A percentile compares a stretch with the other conserved stretches of the same genome.
These are phyloP conservation scores for Lipomyces sp. DNA, from an alignment of 805 yeast genomes.

Conservation along the genomic window DNA sequence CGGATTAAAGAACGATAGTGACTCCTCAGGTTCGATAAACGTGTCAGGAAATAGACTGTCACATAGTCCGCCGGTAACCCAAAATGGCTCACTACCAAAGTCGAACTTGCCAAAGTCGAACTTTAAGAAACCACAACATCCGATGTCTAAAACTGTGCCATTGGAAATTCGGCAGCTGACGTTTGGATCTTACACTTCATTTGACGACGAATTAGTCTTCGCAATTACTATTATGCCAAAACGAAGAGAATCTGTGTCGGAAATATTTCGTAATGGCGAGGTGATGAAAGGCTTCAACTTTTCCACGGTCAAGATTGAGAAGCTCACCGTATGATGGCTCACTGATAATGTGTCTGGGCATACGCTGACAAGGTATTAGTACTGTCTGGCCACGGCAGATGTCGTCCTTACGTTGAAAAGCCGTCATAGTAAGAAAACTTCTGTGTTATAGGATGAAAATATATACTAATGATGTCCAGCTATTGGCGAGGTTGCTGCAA, in stretches of 20 bases:
- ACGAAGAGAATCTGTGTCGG: conserved; percentile 19
- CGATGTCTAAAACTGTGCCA: conserved; percentile 5
- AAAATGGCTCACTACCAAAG: background rate
- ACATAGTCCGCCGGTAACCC: background rate
- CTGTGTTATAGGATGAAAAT: too few relatives aligned
- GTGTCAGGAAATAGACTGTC: background rate
- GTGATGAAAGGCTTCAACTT: conserved; percentile 17
- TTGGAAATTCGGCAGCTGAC: conserved; percentile 13
- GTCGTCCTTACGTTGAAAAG: conserved; percentile 22
- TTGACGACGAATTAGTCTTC: conserved; percentile 6
- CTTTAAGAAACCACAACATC: conserved; percentile 8
- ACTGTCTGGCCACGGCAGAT: conserved; percentile 20
- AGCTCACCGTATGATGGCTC: conserved; percentile 11
- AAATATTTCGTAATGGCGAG: conserved; percentile 4
- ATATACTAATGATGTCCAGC: background rate
- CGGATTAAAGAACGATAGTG: background rate
- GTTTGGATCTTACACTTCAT: conserved; percentile 16
- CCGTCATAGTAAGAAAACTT: conserved; percentile 17
- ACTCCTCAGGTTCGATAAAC: background rate
- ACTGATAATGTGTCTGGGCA: background rate
- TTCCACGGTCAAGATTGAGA: background rate
- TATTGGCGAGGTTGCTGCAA: conserved; percentile 12
- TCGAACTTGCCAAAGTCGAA: conserved; percentile 1
- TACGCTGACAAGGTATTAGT: conserved; percentile 8
- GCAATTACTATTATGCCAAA: conserved; percentile 20